A percentile compares a stretch with the other conserved stretches of the same genome.
phyloP scores from a whole-genome alignment of 805 yeast genomes.

The Yamadazyma paraphyllophila region DNA sequence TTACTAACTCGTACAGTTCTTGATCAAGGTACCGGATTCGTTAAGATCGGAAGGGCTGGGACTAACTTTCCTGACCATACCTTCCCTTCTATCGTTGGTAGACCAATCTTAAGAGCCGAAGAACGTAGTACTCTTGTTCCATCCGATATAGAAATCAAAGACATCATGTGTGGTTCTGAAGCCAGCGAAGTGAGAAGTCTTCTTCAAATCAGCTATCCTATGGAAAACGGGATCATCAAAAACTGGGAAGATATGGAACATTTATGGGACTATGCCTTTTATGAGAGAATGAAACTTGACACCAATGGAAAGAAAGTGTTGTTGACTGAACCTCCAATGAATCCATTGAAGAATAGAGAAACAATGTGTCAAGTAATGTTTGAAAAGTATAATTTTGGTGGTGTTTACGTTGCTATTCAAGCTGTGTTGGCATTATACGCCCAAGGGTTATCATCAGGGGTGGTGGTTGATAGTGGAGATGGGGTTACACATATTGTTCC shows the following conservation, averaged over 20 bases:
- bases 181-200: slow-evolving; percentile 89
- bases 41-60: slow-evolving; percentile 94
- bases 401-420: slow-evolving; percentile 93
- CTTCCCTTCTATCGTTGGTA: slow-evolving; percentile 95
- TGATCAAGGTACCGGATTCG: slow-evolving; percentile 99
- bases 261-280: slow-evolving; percentile 96
- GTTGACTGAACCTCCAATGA: slow-evolving; percentile 97
- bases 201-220: slow-evolving; percentile 91
- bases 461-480: slow-evolving; percentile 97
- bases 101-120: slow-evolving; percentile 96
- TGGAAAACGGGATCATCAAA: slow-evolving; percentile 97
- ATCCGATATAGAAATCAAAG: slow-evolving; percentile 76
- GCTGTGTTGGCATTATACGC: slow-evolving; percentile 98
- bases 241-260: slow-evolving; percentile 99
- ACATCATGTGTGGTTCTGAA: slow-evolving; percentile 97
- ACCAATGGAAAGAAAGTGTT: slow-evolving; percentile 74
- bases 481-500: slow-evolving; percentile 99
- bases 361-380: slow-evolving; percentile 91
- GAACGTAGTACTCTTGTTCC: slow-evolving; percentile 61
- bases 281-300: slow-evolving; percentile 81
- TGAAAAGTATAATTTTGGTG: slow-evolving; percentile 86
- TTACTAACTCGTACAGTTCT: slow-evolving; percentile 54
- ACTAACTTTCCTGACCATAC: slow-evolving; percentile 96
- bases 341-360: slow-evolving; percentile 87
- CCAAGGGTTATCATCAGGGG: slow-evolving; percentile 95